Conservation (phyloP, 2,329 filamentous ascomycete species). For the Sporothrix brasiliensis region DNA sequence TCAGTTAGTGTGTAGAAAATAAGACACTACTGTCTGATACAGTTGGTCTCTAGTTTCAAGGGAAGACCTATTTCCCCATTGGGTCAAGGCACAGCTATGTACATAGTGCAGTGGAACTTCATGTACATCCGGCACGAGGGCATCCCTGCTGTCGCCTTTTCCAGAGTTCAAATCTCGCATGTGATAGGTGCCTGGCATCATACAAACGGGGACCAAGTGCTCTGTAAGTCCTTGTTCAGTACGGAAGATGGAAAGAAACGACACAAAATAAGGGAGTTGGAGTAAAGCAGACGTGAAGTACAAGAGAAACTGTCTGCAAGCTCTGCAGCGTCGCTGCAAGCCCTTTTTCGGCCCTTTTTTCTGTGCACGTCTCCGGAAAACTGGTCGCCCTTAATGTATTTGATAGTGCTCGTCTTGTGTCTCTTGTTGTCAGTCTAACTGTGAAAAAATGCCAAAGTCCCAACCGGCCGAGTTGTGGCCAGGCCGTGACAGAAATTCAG, state of each 20-base stretch:
- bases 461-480: conserved; percentile 1
- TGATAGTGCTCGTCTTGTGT: background rate
- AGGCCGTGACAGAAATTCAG: background rate
- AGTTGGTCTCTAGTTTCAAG: background rate
- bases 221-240: background rate
- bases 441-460: background rate
- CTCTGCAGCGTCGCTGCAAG: background rate
- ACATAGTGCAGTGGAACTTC: background rate
- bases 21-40: background rate
- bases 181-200: background rate
- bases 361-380: background rate
- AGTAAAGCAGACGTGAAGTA: background rate
- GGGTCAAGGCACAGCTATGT: background rate
- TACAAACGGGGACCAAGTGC: background rate
- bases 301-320: background rate
- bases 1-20: background rate
- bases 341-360: conserved; percentile 14
- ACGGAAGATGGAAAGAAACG: too few relatives aligned
- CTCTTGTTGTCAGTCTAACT: background rate
- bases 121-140: background rate
- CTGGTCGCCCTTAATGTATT: background rate
- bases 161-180: background rate
- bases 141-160: background rate
- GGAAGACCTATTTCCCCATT: background rate
- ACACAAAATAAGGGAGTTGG: background rate